Base-by-base conservation (phyloP, 352 stramenopile species). In the Phytophthora foliorum region DNA sequence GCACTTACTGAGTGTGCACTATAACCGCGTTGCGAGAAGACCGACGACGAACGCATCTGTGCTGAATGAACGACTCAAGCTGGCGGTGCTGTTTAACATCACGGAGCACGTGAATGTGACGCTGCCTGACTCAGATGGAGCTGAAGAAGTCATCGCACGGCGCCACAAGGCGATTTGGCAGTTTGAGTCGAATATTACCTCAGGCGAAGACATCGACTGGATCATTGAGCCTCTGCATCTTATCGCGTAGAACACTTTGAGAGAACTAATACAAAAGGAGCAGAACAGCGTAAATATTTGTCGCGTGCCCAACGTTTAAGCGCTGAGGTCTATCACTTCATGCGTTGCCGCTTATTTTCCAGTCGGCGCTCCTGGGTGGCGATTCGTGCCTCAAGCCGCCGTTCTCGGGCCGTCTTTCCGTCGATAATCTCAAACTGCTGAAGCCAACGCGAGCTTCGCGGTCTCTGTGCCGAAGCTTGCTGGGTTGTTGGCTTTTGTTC, bases 21-120 rank as follows among this genome's bases (percentile, higher is more conserved):
- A 72, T 45, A 31, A 64, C 1, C 38, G 66, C 3, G 45, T 67
- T 25, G 38, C 60, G 0, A 75, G 50, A n/a, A 14, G 56, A 6
- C 17, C 55, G 16, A 69, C 60, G 9, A 75, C 56, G 4, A 78
- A 75, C 39, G 60, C 50, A 0, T 60, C 17, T 4, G 45, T 78
- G 10, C 16, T 69, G 24, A 17, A 78, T 14, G 70, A 78, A 34
- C 59, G 52, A 38, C 51, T 78, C 2, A 60, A 58, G 42, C 46
- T 78, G n/a, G 55, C 55, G 6, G 57, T 79, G 21, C n/a, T 69
- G 36, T 79, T 79, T 50, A 58, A 70, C 16, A 62, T 74, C 38
- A 79, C 72, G 7, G 67, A 76, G 24, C 67, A 76, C 24, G 57
- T 75, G 25, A 49, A 52, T 3, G 25, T 78, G 55, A 63, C 39